Evolutionary conservation across 441 rosid genomes (phyloP), one percentile per base, ranked within the genome.

Genomic region (Pelargonium cotyledonis): DNA sequence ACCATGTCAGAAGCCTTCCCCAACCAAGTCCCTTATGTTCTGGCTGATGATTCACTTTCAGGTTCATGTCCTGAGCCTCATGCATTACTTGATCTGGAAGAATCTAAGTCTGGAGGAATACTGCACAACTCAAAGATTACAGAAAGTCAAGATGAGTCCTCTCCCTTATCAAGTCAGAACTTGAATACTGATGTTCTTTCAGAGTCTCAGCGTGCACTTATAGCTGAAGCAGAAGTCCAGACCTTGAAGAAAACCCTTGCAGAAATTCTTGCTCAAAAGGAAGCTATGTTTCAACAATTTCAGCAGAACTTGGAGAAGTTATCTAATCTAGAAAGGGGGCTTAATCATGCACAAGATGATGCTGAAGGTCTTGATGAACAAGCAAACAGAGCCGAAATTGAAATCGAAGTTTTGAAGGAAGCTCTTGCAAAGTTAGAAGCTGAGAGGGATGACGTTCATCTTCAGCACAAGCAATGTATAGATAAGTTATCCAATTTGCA

Each of bases 1-100:
- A 76, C 89, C 44, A 86, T 86, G 84, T 81, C 76, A 10, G 89
- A 85, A 72, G 87, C 88, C 29, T 85, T 86, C 73, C 95, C 95
- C 65, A 84, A 80, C 78, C 91, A 83, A 79, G 73, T 82, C 21
- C 82, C 87, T 71, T 77, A 66, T 66, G 78, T 60, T 43, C 72
- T 82, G 68, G 67, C 71, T 1, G 91, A 84, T 64, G 87, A 86
- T 73, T 80, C 86, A 60, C 62, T 83, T 21, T 64, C 82, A 15
- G 76, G 80, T 26, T 76, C 78, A 26, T 68, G 74, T 62, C 63
- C 57, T 26, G 84, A 77, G 75, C 76, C 78, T 60, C 79, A 68
- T 64, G 77, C 77, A 31, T 70, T 72, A 19, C 75, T 82, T 61
- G 89, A 85, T 58, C 76, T 77, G 4, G 75, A 78, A 31, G 84